Base-by-base conservation (phyloP, 225 moss, liverwort and hornwort genomes). In the Lunularia cruciata region DNA sequence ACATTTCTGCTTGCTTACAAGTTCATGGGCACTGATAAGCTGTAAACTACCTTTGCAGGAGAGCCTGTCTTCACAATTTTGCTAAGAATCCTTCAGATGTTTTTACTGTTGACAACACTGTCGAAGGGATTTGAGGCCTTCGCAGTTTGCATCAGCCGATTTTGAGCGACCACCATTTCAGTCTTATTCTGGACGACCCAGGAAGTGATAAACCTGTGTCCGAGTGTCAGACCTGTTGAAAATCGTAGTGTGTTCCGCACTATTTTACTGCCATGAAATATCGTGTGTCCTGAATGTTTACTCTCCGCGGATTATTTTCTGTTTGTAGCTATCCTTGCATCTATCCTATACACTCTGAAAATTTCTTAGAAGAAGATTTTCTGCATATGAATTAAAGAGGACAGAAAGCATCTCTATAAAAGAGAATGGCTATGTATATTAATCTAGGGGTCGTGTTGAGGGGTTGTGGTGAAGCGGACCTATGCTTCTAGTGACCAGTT, bases 51-150 rank as follows among this genome's bases (percentile, higher is more conserved):
- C 23, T 33, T 16, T 1, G 22, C 63, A 64, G 63, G 63, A 46
- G 45, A 62, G 30, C 19, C 45, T 64, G n/a, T n/a, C 40, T 6
- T 30, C 28, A 64, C 63, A 64, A 64, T 64, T 64, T 64, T 64
- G 63, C 63, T 45, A 18, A 30, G 63, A 31, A 46, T 46, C 45
- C 46, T 30, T 18, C 45, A 8, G 43, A 16, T 23, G 7, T 46
- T 38, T 45, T 30, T 1, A 64, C 46, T 46, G 23, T 63, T 57
- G 30, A 57, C 56, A 31, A 32, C 16, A 27, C 63, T 63, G 63
- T 31, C 14, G 30, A 46, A 46, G 45, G 6, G 28, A 46, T 8
- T 10, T 45, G 45, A 64, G 40, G 63, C 30, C 25, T 46, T 45
- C 30, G 63, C 46, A 40, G 46, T 30, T 46, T 30, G 63, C 42